Evolutionary conservation across 2,329 filamentous ascomycete genomes (phyloP).

Genomic region (Phaeophleospora eucalypticola): DNA sequence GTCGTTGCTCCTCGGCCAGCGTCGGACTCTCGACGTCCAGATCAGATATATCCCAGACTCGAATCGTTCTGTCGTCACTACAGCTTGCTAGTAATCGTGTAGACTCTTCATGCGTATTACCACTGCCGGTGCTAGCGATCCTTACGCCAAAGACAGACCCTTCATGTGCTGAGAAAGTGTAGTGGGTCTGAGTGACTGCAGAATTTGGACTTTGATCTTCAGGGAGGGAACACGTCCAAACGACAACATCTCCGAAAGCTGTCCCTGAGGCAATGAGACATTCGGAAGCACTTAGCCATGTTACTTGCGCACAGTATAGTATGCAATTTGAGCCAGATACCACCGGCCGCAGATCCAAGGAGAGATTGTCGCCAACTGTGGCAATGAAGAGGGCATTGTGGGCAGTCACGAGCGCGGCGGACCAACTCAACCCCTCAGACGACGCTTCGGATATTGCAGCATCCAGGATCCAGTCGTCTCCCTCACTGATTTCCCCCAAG

Average conservation of each 20-base stretch:
- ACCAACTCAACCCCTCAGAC: not conserved
- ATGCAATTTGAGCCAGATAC: slow-evolving; percentile 72
- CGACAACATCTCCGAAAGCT: slow-evolving; percentile 87
- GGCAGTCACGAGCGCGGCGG: slow-evolving; percentile 68
- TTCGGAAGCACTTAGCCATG: slow-evolving; percentile 54
- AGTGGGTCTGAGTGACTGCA: slow-evolving; percentile 44
- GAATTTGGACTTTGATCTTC: slow-evolving; percentile 5
- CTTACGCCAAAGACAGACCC: slow-evolving; percentile 89
- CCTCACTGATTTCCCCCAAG: slow-evolving; percentile 44
- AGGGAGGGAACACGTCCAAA: slow-evolving; percentile 65
- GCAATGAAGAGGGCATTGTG: slow-evolving; percentile 70
- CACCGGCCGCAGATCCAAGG: slow-evolving; percentile 25
- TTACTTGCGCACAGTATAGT: slow-evolving; percentile 76
- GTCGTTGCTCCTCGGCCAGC: slow-evolving; percentile 28
- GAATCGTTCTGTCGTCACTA: slow-evolving; percentile 87
- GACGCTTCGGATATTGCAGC: slow-evolving; percentile 47
- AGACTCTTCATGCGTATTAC: slow-evolving; percentile 38
- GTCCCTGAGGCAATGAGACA: slow-evolving; percentile 83
- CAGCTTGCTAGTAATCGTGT: slow-evolving; percentile 79
- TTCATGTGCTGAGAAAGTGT: slow-evolving; percentile 68
- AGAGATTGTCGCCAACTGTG: not conserved
- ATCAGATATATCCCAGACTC: slow-evolving; percentile 78
- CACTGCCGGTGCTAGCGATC: slow-evolving; percentile 55
- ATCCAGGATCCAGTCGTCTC: slow-evolving; percentile 75
- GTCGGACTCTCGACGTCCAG: slow-evolving; percentile 28